Conservation (phyloP, 352 stramenopile species). For the Phytophthora ramorum region DNA sequence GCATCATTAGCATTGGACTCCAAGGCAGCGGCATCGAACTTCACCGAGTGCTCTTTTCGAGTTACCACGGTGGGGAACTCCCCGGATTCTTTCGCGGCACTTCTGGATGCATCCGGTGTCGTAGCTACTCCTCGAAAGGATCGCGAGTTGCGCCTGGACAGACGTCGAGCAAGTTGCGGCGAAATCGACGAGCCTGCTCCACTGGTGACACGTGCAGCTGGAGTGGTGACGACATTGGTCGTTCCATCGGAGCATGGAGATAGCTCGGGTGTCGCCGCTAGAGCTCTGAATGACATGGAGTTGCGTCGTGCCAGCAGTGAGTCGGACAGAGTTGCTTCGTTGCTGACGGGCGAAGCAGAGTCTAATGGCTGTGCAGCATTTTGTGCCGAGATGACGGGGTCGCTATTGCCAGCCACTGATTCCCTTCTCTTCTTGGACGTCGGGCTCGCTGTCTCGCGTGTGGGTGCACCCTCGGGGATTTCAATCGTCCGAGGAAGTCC, state of each 20-base stretch:
- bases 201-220: too few relatives aligned
- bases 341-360: background rate
- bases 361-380: background rate
- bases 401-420: background rate
- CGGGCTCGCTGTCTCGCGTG: slow-evolving; percentile 14
- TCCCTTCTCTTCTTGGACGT: slow-evolving; percentile 21
- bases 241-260: background rate
- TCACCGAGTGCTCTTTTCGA: background rate
- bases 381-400: slow-evolving; percentile 1
- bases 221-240: too few relatives aligned
- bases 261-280: slow-evolving; percentile 2
- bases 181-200: background rate
- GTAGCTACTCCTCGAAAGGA: slow-evolving; percentile 5
- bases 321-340: slow-evolving; percentile 1
- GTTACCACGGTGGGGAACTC: background rate
- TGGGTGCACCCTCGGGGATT: slow-evolving; percentile 7
- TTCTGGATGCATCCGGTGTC: background rate
- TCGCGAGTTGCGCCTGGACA: slow-evolving; percentile 2
- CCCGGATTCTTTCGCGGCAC: background rate
- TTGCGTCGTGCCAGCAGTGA: background rate
- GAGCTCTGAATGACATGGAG: slow-evolving; percentile 20
- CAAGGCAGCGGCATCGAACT: background rate
- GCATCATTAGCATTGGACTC: background rate
- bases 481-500: background rate
- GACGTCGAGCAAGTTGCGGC: background rate